phyloP scores from a whole-genome alignment of 164 flowering plant genomes.

The Macadamia tetraphylla region DNA sequence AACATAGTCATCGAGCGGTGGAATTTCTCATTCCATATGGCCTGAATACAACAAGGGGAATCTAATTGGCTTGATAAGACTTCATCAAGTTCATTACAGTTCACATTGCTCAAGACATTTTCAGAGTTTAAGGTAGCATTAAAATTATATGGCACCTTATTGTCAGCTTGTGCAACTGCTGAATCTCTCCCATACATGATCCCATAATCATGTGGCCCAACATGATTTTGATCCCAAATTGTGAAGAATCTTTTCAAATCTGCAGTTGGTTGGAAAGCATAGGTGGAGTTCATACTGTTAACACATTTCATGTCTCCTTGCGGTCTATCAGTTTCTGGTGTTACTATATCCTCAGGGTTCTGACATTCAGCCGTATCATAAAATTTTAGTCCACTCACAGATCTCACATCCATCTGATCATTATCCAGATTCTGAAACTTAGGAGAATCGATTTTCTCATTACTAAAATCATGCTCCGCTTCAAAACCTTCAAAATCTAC shows the following conservation, averaged over 20 bases:
- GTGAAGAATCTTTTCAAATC: background rate
- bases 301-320: constrained; percentile 1
- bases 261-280: background rate
- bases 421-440: constrained; percentile 14
- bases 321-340: constrained; percentile 4
- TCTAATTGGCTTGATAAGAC: background rate
- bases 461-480: constrained; percentile 13
- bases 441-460: background rate
- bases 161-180: constrained; percentile 6
- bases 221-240: background rate
- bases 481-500: constrained; percentile 24
- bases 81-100: constrained; percentile 5
- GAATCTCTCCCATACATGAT: constrained; percentile 1
- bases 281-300: constrained; percentile 9
- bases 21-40: constrained; percentile 9
- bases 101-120: constrained; percentile 2
- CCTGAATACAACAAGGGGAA: constrained; percentile 1
- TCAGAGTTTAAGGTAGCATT: background rate
- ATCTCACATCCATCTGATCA: constrained; percentile 2
- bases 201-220: background rate
- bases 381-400: constrained; percentile 2
- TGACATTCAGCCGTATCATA: constrained; percentile 13
- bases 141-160: background rate
- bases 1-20: constrained; percentile 2
- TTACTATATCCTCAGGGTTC: background rate